Evolutionary conservation across 352 stramenopile genomes (phyloP).

Genomic region (Phytophthora fragariae): DNA sequence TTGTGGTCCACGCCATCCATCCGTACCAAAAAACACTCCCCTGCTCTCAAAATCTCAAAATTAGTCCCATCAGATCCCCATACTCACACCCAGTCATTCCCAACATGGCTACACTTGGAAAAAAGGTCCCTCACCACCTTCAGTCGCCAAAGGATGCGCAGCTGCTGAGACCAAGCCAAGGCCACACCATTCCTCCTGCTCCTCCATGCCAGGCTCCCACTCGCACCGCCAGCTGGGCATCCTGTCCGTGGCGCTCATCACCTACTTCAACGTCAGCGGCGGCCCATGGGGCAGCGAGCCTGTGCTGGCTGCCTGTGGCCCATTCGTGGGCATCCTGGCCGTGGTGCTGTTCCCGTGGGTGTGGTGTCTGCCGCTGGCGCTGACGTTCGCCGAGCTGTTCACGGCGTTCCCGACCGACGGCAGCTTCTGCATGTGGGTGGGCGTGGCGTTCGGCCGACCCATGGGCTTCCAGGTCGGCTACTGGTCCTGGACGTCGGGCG

Average conservation of each 20-base stretch:
- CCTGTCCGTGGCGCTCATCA: conserved; percentile 76
- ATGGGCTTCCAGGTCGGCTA: conserved; percentile 90
- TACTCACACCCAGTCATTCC: neutral
- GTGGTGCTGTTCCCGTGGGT: conserved; percentile 76
- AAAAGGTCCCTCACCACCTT: neutral
- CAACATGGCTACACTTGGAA: neutral
- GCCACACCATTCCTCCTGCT: neutral
- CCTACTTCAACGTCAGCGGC: conserved; percentile 83
- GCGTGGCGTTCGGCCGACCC: conserved; percentile 76
- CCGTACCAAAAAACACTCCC: neutral
- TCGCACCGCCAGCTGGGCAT: conserved; percentile 73
- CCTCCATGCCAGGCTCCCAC: conserved; percentile 64
- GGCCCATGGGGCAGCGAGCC: conserved; percentile 76
- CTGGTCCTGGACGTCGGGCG: conserved; percentile 82
- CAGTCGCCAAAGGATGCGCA: neutral
- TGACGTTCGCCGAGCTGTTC: conserved; percentile 83
- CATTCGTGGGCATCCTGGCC: conserved; percentile 69
- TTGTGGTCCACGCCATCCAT: neutral
- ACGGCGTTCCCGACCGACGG: conserved; percentile 82
- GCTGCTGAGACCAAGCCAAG: neutral
- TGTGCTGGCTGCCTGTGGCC: conserved; percentile 65
- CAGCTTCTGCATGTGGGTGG: conserved; percentile 87
- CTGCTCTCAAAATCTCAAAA: neutral
- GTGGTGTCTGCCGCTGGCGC: conserved; percentile 74
- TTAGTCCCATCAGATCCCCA: neutral